Percentiles rank a stretch among this genome's conserved stretches.
Conservation (phyloP, 108 stramenopile genomes). For the Pseudonitzschia delicatissima region DNA sequence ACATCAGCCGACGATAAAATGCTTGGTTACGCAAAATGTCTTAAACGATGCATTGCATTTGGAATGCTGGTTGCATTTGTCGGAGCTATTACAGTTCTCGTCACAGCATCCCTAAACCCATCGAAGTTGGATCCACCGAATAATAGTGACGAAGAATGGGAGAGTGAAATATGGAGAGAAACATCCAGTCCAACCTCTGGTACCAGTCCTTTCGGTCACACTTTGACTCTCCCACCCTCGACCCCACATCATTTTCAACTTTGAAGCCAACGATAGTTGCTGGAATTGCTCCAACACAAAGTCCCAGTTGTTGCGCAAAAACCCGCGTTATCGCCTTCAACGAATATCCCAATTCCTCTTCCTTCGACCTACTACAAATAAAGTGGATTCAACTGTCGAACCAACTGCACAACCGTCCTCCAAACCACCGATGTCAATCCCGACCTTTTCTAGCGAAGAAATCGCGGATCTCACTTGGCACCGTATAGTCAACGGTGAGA, state of each 20-base stretch:
- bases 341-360: too few species aligned
- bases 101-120: background rate
- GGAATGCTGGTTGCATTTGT: background rate
- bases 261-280: constrained; percentile 6
- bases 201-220: background rate
- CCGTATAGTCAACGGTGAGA: constrained; percentile 1
- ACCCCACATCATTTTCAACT: background rate
- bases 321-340: too few species aligned
- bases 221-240: too few species aligned
- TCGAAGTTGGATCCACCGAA: background rate
- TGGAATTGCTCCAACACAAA: too few species aligned
- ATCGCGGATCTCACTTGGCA: constrained; percentile 4
- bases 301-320: too few species aligned
- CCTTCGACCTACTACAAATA: too few species aligned
- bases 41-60: background rate
- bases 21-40: background rate
- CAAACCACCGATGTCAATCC: background rate
- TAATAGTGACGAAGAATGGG: background rate
- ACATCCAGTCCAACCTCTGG: background rate
- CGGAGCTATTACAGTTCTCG: constrained; percentile 3
- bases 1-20: background rate
- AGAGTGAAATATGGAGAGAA: background rate
- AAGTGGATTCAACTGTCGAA: too few species aligned
- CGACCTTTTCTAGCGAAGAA: background rate
- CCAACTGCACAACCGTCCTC: background rate